Base-by-base conservation (phyloP, 2,329 filamentous ascomycete species). In the Blumeriella jaapii region DNA sequence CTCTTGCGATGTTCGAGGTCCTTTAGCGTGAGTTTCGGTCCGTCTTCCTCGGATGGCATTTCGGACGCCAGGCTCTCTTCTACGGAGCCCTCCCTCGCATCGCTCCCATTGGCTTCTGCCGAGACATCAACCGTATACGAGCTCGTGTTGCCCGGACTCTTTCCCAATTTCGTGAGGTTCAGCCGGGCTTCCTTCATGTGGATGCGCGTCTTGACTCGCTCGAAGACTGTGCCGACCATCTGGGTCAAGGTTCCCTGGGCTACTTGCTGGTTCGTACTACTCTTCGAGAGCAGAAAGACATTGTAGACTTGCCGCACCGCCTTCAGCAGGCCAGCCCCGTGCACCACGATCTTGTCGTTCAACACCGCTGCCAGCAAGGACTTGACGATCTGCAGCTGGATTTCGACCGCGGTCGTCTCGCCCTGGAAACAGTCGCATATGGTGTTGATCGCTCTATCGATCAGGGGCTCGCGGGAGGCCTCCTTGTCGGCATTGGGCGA, bases 351-450 rank as follows among this genome's bases (percentile, higher is more conserved):
- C 64, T 96, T 98, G 64, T 98, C 91, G 56, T 96, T 96, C 46
- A 98, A 66, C 10, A 98, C 91, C 10, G 93, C 93, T 10, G 91
- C 87, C 40, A 98, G 67, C 40, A 98, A 67, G 2, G 91, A 96
- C 63, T 98, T 96, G 58, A 98, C 85, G 50, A 98, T 98, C 61
- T 98, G 91, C 51, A 96, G 74, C 60, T 98, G 91, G 30, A 96
- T 81, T 58, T 95, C 89, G 34, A 81, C 72, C 3, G 85, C 78
- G 0, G 93, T 98, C 1, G 83, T 83, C 62, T 98, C 91, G 55
- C 91, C 89, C 56, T 96, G 87, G 57, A 98, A 98, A 59, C 91
- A 98, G 56, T 96, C 89, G 67, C 91, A 98, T 66, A 98, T 98
- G 22, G 91, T 94, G 61, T 98, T 93, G 54, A 98, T 98, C 40